These are phyloP conservation scores for Thermomyces lanuginosus DNA, from an alignment of 2,329 filamentous ascomycete species.

Conservation along the genomic window DNA sequence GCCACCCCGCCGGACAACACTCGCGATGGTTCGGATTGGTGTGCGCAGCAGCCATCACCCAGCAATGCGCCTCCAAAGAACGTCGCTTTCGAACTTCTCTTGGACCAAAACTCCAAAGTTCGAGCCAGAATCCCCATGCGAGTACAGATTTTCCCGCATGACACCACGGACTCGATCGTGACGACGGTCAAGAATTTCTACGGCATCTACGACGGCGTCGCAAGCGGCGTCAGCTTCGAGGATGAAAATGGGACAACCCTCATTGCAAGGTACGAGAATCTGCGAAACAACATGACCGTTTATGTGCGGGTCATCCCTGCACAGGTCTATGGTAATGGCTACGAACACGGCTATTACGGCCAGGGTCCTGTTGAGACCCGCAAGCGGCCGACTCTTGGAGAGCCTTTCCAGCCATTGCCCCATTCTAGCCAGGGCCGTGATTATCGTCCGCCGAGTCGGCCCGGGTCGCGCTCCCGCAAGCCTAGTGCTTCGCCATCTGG, in stretches of 20 bases:
- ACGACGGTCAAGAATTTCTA: conserved; percentile 99
- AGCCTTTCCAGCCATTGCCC: conserved; percentile 48
- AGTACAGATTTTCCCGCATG: conserved; percentile 80
- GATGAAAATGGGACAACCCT: conserved; percentile 76
- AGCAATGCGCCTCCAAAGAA: conserved; percentile 36
- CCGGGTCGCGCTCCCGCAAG: conserved; percentile 54
- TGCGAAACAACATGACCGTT: conserved; percentile 78
- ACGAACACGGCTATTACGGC: conserved; percentile 29
- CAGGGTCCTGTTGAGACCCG: conserved; percentile 36
- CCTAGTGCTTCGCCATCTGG: conserved; percentile 63
- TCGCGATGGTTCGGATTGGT: conserved; percentile 13
- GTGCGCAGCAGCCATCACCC: conserved; percentile 21
- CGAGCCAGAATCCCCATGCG: conserved; percentile 49
- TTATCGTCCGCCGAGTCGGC: conserved; percentile 48
- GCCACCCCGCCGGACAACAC: conserved; percentile 18
- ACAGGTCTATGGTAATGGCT: conserved; percentile 34
- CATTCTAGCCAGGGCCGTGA: conserved; percentile 35
- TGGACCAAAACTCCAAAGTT: conserved; percentile 41
- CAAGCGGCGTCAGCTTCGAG: conserved; percentile 84
- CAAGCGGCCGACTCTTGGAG: conserved; percentile 44
- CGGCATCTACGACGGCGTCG: conserved; percentile 69
- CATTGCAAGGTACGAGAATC: conserved; percentile 93
- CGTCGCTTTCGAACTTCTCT: conserved; percentile 47
- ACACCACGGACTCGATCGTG: conserved; percentile 94
- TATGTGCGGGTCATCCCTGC: conserved; percentile 68